phyloP scores from a whole-genome alignment of 2,329 filamentous ascomycete genomes.

The Teratosphaeriaceae sp. region DNA sequence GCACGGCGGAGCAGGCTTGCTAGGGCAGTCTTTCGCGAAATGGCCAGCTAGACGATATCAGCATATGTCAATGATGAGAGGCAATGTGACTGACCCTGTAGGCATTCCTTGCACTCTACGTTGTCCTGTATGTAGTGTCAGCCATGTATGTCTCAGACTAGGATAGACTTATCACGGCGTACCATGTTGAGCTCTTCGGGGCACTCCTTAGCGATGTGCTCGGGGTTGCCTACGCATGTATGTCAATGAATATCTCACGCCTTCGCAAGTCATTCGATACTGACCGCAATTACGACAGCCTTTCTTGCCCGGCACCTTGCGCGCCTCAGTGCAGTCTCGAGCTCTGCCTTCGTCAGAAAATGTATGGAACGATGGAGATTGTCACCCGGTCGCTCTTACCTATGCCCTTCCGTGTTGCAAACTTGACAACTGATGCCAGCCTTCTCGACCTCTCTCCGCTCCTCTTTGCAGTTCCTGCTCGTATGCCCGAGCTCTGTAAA shows the following conservation, averaged over 20 bases:
- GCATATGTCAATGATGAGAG: no score
- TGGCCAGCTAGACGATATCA: conserved; percentile 27
- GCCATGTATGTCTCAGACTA: neutral
- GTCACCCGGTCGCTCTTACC: conserved; percentile 43
- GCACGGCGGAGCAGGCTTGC: neutral
- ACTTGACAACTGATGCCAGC: conserved; percentile 45
- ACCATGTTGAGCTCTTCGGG: neutral
- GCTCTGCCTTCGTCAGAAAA: no score
- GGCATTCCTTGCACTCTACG: conserved; percentile 30
- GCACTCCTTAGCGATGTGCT: conserved; percentile 31
- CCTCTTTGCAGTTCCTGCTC: conserved; percentile 41
- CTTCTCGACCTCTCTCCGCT: conserved; percentile 34
- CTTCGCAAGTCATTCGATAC: no score
- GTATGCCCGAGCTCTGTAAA: conserved; percentile 43
- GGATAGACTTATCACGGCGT: neutral
- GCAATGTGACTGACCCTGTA: no score
- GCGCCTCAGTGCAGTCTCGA: no score
- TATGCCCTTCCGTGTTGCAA: conserved; percentile 48
- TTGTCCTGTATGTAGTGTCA: conserved; percentile 16
- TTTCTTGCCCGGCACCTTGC: no score
- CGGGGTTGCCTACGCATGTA: no score
- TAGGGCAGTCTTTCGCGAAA: conserved; percentile 29
- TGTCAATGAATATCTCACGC: no score
- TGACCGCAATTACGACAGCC: conserved; percentile 35
- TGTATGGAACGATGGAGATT: conserved; percentile 44